Conservation (phyloP, 495 filamentous ascomycete genomes). For the Tuber microsphaerosporum region DNA sequence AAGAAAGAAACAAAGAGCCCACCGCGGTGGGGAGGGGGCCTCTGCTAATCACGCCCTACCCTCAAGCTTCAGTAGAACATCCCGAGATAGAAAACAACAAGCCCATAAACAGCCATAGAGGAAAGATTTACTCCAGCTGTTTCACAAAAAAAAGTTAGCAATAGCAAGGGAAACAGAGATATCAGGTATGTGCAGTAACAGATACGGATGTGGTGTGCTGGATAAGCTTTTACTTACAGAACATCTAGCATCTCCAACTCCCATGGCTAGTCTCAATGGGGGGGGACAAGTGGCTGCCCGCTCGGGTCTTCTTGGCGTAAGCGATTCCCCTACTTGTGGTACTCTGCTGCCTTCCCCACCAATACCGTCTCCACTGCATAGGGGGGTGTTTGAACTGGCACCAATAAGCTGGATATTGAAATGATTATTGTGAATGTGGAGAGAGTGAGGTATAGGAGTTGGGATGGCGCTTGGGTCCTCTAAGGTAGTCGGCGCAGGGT, state of each 20-base stretch:
- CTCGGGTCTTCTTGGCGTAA: background rate
- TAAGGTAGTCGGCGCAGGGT: background rate
- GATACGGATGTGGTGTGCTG: background rate
- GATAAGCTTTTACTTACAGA: background rate
- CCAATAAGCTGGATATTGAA: too few relatives aligned
- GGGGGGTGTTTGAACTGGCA: too few relatives aligned
- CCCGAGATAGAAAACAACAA: background rate
- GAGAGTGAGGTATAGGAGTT: background rate
- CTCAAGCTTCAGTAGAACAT: background rate
- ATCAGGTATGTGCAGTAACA: background rate
- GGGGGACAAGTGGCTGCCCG: background rate
- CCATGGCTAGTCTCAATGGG: too few relatives aligned
- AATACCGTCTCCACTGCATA: too few relatives aligned
- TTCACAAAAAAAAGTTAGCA: background rate
- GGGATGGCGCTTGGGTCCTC: too few relatives aligned
- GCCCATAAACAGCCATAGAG: background rate
- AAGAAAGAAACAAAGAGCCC: too few relatives aligned
- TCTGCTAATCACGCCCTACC: too few relatives aligned
- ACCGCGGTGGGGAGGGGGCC: too few relatives aligned
- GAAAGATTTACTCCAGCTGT: background rate
- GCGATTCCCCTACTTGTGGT: background rate
- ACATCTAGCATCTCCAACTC: too few relatives aligned
- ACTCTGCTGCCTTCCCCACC: background rate
- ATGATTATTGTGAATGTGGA: background rate
- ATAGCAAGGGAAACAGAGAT: background rate